Evolutionary conservation across 2,329 filamentous ascomycete species (phyloP).

Genomic region (Neonectria ditissima): DNA sequence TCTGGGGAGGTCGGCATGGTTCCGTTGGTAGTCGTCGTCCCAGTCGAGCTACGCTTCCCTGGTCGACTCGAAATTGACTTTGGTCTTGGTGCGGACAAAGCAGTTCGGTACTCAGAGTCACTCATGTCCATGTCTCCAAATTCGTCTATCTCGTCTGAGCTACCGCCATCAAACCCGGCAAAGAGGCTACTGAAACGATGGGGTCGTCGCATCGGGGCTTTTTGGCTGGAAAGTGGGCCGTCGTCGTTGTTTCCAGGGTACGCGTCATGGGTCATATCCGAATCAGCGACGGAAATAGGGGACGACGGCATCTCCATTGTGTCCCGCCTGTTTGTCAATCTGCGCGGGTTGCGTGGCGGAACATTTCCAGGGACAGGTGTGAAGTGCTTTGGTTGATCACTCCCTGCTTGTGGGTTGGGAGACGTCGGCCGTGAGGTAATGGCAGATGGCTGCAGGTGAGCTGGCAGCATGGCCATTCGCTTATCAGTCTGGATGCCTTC

Average conservation of each 20-base stretch:
- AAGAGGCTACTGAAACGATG: constrained; percentile 87
- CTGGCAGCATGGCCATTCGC: constrained; percentile 78
- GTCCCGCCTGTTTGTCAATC: constrained; percentile 62
- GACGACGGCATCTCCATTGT: constrained; percentile 64
- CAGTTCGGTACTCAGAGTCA: constrained; percentile 76
- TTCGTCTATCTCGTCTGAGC: constrained; percentile 74
- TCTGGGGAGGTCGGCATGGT: constrained; percentile 59
- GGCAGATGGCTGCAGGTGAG: constrained; percentile 82
- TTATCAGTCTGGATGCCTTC: constrained; percentile 90
- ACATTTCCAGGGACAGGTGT: constrained; percentile 65
- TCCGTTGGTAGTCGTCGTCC: constrained; percentile 45
- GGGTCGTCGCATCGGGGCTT: constrained; percentile 73
- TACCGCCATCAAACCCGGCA: constrained; percentile 81
- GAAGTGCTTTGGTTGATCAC: constrained; percentile 56
- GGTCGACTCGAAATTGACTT: constrained; percentile 53
- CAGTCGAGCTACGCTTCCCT: constrained; percentile 56
- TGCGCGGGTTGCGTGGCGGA: constrained; percentile 70
- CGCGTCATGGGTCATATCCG: constrained; percentile 65
- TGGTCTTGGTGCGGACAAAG: constrained; percentile 72
- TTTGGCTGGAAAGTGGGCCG: constrained; percentile 73
- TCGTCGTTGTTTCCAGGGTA: constrained; percentile 87
- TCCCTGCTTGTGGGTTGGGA: constrained; percentile 54
- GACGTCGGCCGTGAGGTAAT: constrained; percentile 73
- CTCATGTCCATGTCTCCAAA: constrained; percentile 71
- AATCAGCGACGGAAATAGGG: constrained; percentile 54